Conservation (phyloP, 2,329 filamentous ascomycete genomes). For the Coniochaeta prunicola region DNA sequence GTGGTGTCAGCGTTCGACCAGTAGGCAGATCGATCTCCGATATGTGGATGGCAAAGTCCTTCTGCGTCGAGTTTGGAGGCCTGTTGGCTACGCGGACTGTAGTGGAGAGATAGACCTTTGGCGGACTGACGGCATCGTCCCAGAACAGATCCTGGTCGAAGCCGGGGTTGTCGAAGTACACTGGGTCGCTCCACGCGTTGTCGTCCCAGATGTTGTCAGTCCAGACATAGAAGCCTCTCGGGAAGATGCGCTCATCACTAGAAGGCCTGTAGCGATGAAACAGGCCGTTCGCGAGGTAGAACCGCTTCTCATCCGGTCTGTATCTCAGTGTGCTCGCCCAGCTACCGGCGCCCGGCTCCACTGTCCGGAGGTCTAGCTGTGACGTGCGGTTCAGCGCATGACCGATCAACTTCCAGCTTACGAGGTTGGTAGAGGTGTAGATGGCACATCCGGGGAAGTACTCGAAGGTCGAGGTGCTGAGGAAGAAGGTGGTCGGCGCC, state of each 20-base stretch:
- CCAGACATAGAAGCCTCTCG: conserved; percentile 45
- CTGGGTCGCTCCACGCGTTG: conserved; percentile 41
- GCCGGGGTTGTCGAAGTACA: conserved; percentile 46
- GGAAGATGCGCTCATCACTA: conserved; percentile 36
- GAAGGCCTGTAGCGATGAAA: conserved; percentile 35
- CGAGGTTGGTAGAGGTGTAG: conserved; percentile 46
- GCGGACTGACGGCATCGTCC: conserved; percentile 32
- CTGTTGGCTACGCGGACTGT: conserved; percentile 27
- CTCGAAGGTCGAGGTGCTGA: conserved; percentile 56
- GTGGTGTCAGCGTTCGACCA: conserved; percentile 29
- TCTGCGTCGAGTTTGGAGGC: conserved; percentile 28
- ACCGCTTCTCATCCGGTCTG: conserved; percentile 26
- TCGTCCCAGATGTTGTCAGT: conserved; percentile 46
- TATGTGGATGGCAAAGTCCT: conserved; percentile 45
- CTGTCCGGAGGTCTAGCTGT: conserved; percentile 44
- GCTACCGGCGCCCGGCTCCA: conserved; percentile 42
- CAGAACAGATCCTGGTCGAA: conserved; percentile 47
- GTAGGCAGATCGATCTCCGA: conserved; percentile 34
- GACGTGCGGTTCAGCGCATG: conserved; percentile 42
- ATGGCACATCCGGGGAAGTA: conserved; percentile 55
- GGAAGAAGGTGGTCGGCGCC: conserved; percentile 36
- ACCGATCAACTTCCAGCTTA: conserved; percentile 45
- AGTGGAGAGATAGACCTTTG: conserved; percentile 40
- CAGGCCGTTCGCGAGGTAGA: conserved; percentile 37
- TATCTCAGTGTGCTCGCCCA: conserved; percentile 42